These are phyloP conservation scores for Cercophora samala DNA, from an alignment of 495 filamentous ascomycete genomes.

Conservation along the genomic window DNA sequence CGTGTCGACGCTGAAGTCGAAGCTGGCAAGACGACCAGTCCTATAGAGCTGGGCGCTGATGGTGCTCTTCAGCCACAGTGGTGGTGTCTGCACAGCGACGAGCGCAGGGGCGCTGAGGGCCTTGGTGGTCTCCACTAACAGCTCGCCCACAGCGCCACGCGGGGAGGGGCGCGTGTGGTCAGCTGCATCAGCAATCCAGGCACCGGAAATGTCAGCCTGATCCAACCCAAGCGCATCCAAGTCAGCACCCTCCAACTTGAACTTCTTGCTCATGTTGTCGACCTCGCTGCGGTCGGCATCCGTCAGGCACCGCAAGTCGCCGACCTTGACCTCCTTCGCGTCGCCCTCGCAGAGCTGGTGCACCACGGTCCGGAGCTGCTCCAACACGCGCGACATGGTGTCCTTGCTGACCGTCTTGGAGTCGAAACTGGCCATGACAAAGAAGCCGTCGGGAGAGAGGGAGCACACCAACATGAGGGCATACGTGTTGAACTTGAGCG, in stretches of 20 bases:
- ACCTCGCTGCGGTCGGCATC: conserved; percentile 27
- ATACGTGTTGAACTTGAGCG: conserved; percentile 66
- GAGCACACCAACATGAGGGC: conserved; percentile 62
- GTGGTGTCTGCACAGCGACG: conserved; percentile 5
- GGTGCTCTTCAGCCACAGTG: background rate
- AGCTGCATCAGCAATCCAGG: conserved; percentile 42
- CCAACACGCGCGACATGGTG: conserved; percentile 34
- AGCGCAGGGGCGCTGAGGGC: conserved; percentile 11
- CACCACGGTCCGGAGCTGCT: conserved; percentile 30
- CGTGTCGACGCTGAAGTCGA: conserved; percentile 15
- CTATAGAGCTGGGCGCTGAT: conserved; percentile 26
- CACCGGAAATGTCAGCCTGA: conserved; percentile 21
- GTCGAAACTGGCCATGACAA: conserved; percentile 63
- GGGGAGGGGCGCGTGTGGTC: conserved; percentile 39
- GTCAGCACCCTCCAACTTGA: conserved; percentile 5
- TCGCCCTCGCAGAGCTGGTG: conserved; percentile 32
- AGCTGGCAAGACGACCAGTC: conserved; percentile 34
- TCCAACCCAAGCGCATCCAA: conserved; percentile 10
- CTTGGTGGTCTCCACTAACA: conserved; percentile 31
- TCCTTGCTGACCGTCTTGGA: conserved; percentile 38
- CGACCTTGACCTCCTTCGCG: conserved; percentile 23
- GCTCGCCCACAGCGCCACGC: conserved; percentile 45
- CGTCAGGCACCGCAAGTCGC: conserved; percentile 28
- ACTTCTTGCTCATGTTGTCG: conserved; percentile 10
- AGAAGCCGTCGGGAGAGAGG: conserved; percentile 53